Evolutionary conservation across 495 filamentous ascomycete species (phyloP).

Genomic region (Aspergillus heteromorphus): DNA sequence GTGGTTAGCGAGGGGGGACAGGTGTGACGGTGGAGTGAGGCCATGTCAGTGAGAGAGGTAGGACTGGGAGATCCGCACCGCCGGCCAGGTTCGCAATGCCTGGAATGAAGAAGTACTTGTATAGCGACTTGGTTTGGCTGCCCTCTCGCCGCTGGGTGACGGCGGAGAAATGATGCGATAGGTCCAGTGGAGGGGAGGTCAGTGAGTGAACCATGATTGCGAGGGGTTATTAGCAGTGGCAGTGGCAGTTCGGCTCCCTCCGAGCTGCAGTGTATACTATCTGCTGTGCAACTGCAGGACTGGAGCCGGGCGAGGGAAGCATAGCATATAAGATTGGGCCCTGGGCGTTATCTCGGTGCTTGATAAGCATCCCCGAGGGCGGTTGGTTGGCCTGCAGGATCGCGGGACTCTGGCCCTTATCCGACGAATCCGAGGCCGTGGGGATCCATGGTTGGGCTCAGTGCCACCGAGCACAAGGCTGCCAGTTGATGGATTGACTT

Average conservation of each 20-base stretch:
- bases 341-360: constrained; percentile 5
- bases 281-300: not conserved
- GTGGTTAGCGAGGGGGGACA: not conserved
- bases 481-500: no score
- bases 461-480: no score
- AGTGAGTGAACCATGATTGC: not conserved
- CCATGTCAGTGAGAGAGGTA: not conserved
- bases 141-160: constrained; percentile 56
- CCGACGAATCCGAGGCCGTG: constrained; percentile 6
- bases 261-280: not conserved
- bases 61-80: constrained; percentile 46
- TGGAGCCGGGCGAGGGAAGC: not conserved
- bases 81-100: constrained; percentile 84
- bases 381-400: not conserved
- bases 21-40: not conserved
- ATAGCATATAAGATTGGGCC: not conserved
- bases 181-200: constrained; percentile 55
- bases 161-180: constrained; percentile 72
- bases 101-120: constrained; percentile 78
- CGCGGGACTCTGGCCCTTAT: not conserved
- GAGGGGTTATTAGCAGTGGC: not conserved
- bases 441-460: no score
- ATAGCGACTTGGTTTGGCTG: constrained; percentile 70
- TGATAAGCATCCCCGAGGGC: constrained; percentile 10
- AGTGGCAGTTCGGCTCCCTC: not conserved